A percentile compares a stretch with the other conserved stretches of the same genome.
phyloP scores from a whole-genome alignment of 2,329 filamentous ascomycete genomes.

The Ceratocystis ficicola region DNA sequence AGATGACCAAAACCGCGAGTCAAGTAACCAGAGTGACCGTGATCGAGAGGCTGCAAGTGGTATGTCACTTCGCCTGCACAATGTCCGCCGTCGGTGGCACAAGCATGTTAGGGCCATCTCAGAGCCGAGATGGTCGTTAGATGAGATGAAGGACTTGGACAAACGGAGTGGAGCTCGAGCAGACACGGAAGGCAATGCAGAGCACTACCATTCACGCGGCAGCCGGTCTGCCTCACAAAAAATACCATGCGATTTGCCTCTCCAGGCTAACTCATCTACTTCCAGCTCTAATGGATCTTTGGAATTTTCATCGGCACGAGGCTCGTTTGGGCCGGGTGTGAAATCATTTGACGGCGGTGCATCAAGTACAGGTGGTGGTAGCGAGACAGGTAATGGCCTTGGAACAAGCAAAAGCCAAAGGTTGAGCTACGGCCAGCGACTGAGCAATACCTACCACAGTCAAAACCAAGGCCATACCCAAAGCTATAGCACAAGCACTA shows the following conservation, averaged over 20 bases:
- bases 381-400: neutral
- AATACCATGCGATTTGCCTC: conserved; percentile 17
- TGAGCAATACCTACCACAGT: neutral
- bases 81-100: conserved; percentile 11
- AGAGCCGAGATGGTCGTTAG: conserved; percentile 15
- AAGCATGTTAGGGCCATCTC: conserved; percentile 17
- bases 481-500: neutral
- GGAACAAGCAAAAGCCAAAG: neutral
- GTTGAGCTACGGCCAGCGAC: neutral
- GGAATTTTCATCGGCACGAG: conserved; percentile 3
- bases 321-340: neutral
- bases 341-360: conserved; percentile 1
- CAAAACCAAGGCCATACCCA: neutral
- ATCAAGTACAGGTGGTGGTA: neutral
- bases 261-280: neutral
- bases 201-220: neutral
- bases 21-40: conserved; percentile 14
- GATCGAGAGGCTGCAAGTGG: conserved; percentile 1
- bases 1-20: conserved; percentile 1
- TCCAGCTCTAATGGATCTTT: neutral
- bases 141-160: conserved; percentile 11
- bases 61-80: conserved; percentile 14
- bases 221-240: neutral
- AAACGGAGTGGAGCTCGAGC: neutral
- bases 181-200: neutral